Evolutionary conservation across 1,139 yeast species (phyloP).

Genomic region (Magnusiomyces starmeri): DNA sequence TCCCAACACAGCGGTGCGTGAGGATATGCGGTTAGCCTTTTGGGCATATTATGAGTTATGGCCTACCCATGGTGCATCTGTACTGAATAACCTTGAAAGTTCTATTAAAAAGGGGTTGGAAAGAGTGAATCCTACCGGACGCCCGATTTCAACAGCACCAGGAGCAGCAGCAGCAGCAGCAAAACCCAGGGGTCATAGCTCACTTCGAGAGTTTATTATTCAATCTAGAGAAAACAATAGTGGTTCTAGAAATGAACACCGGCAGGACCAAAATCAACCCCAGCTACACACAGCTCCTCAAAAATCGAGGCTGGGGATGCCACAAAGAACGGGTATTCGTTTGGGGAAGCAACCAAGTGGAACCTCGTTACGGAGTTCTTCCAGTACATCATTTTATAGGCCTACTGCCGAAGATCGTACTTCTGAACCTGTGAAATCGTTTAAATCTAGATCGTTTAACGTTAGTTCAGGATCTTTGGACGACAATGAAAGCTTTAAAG

Average conservation of each 20-base stretch:
- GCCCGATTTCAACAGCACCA: background rate
- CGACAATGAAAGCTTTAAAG: no score
- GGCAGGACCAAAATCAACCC: background rate
- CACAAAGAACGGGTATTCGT: background rate
- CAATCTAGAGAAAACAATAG: background rate
- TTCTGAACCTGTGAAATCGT: no score
- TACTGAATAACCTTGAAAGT: slow-evolving; percentile 38
- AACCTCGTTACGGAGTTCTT: no score
- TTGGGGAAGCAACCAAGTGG: no score
- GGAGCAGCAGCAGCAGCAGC: background rate
- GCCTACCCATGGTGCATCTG: slow-evolving; percentile 37
- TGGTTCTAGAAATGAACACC: background rate
- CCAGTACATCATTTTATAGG: no score
- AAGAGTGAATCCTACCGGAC: slow-evolving; percentile 36
- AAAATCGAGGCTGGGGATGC: background rate
- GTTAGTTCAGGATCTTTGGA: no score
- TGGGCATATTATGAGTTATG: slow-evolving; percentile 57
- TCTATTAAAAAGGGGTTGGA: slow-evolving; percentile 51
- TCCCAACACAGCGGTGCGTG: slow-evolving; percentile 77
- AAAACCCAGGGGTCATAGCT: background rate
- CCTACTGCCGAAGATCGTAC: no score
- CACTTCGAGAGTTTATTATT: background rate
- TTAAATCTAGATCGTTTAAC: no score
- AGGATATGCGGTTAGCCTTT: slow-evolving; percentile 61
- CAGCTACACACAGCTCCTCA: background rate